Evolutionary conservation across 257 asterid species (phyloP).

Genomic region (Mitragyna speciosa): DNA sequence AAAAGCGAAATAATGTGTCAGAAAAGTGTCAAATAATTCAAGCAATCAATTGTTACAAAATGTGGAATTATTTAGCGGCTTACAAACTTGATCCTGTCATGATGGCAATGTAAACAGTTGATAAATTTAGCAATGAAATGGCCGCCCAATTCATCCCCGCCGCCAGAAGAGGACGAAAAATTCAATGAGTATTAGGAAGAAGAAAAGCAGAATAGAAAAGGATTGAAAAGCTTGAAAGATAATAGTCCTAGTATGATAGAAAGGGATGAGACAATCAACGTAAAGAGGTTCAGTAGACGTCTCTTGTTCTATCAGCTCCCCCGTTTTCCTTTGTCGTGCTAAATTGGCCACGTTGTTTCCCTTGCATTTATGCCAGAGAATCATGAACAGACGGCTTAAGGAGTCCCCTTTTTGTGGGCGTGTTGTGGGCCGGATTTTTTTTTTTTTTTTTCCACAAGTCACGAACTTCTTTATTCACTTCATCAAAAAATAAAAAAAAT

Average conservation of each 20-base stretch:
- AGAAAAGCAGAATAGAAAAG: conserved; percentile 3
- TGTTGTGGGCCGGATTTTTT: no score
- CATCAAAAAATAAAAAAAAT: neutral
- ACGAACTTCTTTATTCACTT: neutral
- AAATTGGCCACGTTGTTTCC: conserved; percentile 4
- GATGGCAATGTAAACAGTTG: neutral
- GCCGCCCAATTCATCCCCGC: conserved; percentile 14
- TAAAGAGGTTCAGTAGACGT: neutral
- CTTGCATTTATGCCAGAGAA: neutral
- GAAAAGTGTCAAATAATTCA: neutral
- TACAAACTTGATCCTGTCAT: neutral
- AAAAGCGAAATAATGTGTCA: no score
- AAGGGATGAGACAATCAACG: neutral
- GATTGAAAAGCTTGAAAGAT: conserved; percentile 3
- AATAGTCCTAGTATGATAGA: neutral
- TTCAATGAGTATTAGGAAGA: neutral
- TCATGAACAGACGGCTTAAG: neutral
- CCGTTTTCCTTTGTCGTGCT: neutral
- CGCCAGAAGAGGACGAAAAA: neutral
- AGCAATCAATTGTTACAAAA: neutral
- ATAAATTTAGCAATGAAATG: neutral
- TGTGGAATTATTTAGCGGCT: neutral
- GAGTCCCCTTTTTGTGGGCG: no score
- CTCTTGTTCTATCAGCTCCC: neutral
- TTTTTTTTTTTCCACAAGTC: neutral